Base-by-base conservation (phyloP, 495 filamentous ascomycete genomes). In the Thozetella sp. region DNA sequence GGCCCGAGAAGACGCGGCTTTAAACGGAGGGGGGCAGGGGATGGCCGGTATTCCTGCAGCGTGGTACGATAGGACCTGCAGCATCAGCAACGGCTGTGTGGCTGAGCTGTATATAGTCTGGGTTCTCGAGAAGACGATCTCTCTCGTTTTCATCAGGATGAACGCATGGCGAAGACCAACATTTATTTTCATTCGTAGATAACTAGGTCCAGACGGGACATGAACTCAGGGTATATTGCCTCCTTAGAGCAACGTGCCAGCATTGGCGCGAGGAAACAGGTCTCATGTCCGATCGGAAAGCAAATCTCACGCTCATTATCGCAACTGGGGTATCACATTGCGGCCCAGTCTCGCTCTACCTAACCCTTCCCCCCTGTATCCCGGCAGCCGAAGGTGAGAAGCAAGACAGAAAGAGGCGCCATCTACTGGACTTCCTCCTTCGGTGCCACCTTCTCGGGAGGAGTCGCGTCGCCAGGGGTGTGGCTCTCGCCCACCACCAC, bases 401-500 rank as follows among this genome's bases (percentile, higher is more conserved):
- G n/a, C n/a, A n/a, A n/a, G n/a, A n/a, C n/a, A n/a, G n/a, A 11
- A 48, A 48, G 6, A 3, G 20, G n/a, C 4, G 10, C 43, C 43
- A 3, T 48, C 43, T 48, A 48, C 11, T 9, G 6, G 12, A 43
- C 43, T 64, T 57, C 51, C 22, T 53, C 54, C 20, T 54, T 26
- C 11, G 15, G 45, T 1, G 40, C 19, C 17, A 20, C 40, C 58
- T 75, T 72, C 54, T 73, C 68, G 11, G 68, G 54, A 15, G 72
- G 71, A n/a, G 69, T 74, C 6, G 45, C 58, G 23, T 73, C 67
- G 6, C 68, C 68, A 17, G 68, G 57, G 2, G 62, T 57, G 22
- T 48, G 43, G 43, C 43, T 48, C 43, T 48, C 43, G 43, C 45
- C 53, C 10, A 61, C 54, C 1, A 10, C 53, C 1, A 60, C 59